Percentiles rank a stretch among this genome's conserved stretches.
These are phyloP conservation scores for Musa troglodytarum DNA, from an alignment of 176 grass and related monocot genomes.

Conservation along the genomic window DNA sequence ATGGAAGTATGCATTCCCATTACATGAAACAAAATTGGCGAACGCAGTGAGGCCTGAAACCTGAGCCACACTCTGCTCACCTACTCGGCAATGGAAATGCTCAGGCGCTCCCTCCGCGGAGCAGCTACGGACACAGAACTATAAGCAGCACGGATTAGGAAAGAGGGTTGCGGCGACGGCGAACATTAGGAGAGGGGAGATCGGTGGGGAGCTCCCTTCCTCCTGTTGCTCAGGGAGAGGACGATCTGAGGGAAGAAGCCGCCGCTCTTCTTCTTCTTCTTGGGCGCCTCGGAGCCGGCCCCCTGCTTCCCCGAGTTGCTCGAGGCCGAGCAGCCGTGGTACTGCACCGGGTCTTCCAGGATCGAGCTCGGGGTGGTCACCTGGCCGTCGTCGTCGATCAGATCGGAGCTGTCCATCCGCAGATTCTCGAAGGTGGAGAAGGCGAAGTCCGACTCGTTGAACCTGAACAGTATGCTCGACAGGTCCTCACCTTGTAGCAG, in stretches of 20 bases:
- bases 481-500: conserved; percentile 79
- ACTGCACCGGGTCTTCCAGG: conserved; percentile 43
- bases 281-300: not conserved
- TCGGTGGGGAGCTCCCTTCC: conserved; percentile 80
- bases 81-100: conserved; percentile 9
- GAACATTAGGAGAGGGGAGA: not conserved
- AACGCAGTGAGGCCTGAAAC: not conserved
- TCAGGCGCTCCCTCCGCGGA: not conserved
- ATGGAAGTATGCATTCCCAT: not conserved
- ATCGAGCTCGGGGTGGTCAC: conserved; percentile 55
- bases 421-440: conserved; percentile 76
- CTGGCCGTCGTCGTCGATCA: conserved; percentile 28
- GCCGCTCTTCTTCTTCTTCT: conserved; percentile 57
- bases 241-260: conserved; percentile 63
- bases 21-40: conserved; percentile 1
- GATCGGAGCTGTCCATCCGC: conserved; percentile 48
- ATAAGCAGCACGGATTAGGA: not conserved
- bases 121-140: not conserved
- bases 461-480: conserved; percentile 73
- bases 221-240: conserved; percentile 48
- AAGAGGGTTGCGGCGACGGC: not conserved
- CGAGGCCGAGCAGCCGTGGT: conserved; percentile 7
- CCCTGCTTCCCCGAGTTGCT: not conserved
- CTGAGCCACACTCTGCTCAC: not conserved
- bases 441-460: conserved; percentile 42